Evolutionary conservation across 2,329 filamentous ascomycete genomes (phyloP).

Genomic region (Plectosphaerella cucumerina): DNA sequence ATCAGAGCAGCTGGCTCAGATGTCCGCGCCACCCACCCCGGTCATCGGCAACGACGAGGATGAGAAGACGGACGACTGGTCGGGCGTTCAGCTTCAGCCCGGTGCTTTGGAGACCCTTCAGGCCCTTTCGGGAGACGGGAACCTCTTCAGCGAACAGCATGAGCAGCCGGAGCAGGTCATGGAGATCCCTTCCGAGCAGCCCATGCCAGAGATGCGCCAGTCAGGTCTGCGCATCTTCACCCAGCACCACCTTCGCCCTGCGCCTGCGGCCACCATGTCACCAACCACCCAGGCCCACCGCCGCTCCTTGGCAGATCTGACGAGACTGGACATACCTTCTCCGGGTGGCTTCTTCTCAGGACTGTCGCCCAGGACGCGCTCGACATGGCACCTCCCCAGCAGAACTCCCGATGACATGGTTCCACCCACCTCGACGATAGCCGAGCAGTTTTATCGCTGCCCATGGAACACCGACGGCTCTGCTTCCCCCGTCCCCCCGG

Average conservation of each 20-base stretch:
- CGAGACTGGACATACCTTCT: conserved; percentile 82
- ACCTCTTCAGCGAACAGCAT: conserved; percentile 50
- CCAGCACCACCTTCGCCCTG: conserved; percentile 23
- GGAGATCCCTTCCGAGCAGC: conserved; percentile 44
- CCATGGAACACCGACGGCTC: conserved; percentile 62
- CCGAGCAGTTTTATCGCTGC: conserved; percentile 83
- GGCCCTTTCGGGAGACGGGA: conserved; percentile 58
- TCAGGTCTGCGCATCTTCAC: conserved; percentile 48
- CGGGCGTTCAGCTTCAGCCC: conserved; percentile 69
- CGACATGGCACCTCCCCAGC: conserved; percentile 72
- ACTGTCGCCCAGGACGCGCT: conserved; percentile 68
- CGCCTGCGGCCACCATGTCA: conserved; percentile 27
- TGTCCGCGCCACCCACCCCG: conserved; percentile 83
- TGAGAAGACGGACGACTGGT: conserved; percentile 52
- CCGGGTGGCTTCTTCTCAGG: conserved; percentile 90
- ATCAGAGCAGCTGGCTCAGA: conserved; percentile 79
- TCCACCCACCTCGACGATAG: conserved; percentile 82
- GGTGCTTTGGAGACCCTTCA: conserved; percentile 78
- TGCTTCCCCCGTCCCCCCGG: conserved; percentile 28
- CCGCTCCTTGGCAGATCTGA: conserved; percentile 66
- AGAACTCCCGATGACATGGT: conserved; percentile 48
- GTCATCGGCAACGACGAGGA: conserved; percentile 54
- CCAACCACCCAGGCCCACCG: conserved; percentile 36
- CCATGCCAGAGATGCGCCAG: conserved; percentile 48
- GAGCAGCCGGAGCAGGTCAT: conserved; percentile 40